Evolutionary conservation across 192 early-diverging fungal species (phyloP).

Genomic region (Pilobolus umbonatus): DNA sequence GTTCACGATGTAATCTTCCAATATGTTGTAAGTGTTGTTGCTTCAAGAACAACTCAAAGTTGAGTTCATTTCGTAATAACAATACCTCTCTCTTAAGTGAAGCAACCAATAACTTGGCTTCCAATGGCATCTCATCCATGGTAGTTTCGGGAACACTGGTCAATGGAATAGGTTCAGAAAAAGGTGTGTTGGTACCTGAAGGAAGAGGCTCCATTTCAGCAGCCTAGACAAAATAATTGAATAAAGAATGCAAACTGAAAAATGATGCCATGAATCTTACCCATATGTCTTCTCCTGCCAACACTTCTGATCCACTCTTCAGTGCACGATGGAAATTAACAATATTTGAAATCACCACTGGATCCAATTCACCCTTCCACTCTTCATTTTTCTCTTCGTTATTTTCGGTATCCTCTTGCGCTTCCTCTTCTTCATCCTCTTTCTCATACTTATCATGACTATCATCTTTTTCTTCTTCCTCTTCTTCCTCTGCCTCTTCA

Average conservation of each 20-base stretch:
- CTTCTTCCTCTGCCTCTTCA: neutral
- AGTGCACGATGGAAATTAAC: constrained; percentile 34
- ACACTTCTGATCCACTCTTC: constrained; percentile 39
- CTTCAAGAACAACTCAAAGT: constrained; percentile 57
- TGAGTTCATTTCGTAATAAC: constrained; percentile 51
- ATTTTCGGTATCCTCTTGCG: constrained; percentile 14
- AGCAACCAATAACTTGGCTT: constrained; percentile 28
- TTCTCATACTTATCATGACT: neutral
- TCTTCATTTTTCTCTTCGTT: neutral
- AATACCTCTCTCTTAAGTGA: constrained; percentile 48
- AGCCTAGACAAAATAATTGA: too few relatives aligned
- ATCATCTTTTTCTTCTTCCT: neutral
- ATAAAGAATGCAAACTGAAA: too few relatives aligned
- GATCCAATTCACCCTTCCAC: neutral
- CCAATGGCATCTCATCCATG: constrained; percentile 2
- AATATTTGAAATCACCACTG: constrained; percentile 32
- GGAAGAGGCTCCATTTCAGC: neutral
- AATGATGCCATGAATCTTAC: neutral
- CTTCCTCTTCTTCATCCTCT: constrained; percentile 5
- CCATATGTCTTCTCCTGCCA: constrained; percentile 38
- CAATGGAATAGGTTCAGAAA: neutral
- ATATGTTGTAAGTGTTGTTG: constrained; percentile 61
- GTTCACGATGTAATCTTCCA: constrained; percentile 48
- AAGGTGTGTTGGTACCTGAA: neutral
- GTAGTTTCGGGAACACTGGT: neutral